A percentile compares a stretch with the other conserved stretches of the same genome.
Conservation (phyloP, 352 stramenopile species). For the Phytophthora cajani region DNA sequence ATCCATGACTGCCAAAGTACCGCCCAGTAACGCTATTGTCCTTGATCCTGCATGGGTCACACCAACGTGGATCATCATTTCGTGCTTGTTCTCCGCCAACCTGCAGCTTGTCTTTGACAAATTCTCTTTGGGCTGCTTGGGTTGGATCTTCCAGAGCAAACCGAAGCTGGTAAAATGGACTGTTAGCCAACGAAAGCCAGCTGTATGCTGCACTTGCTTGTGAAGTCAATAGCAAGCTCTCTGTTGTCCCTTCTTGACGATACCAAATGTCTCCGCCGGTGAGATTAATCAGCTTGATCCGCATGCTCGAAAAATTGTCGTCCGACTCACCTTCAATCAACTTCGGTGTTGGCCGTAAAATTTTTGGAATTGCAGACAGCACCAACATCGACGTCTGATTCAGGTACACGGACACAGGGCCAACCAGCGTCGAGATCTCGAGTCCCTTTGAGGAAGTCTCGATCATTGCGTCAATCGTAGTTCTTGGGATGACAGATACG, state of each 20-base stretch:
- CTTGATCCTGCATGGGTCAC: conserved; percentile 71
- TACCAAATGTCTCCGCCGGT: conserved; percentile 59
- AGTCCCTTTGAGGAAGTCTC: conserved; percentile 38
- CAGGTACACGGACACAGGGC: conserved; percentile 62
- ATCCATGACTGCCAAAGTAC: conserved; percentile 57
- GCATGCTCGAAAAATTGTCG: conserved; percentile 59
- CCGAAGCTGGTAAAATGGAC: conserved; percentile 58
- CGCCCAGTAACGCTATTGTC: conserved; percentile 64
- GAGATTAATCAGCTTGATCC: conserved; percentile 62
- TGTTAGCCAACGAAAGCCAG: conserved; percentile 64
- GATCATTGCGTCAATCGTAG: conserved; percentile 54
- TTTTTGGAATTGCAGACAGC: conserved; percentile 59
- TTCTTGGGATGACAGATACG: conserved; percentile 65
- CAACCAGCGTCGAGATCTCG: conserved; percentile 56
- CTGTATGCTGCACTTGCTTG: conserved; percentile 59
- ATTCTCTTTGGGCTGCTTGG: background rate
- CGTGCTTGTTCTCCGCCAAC: background rate
- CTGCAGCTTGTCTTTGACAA: background rate
- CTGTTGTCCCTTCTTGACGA: conserved; percentile 67
- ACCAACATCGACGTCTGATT: conserved; percentile 78
- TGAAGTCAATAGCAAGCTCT: conserved; percentile 51
- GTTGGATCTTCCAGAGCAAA: conserved; percentile 53
- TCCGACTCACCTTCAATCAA: conserved; percentile 7
- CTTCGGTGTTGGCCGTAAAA: conserved; percentile 31
- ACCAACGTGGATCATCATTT: conserved; percentile 48